These are phyloP conservation scores for Aspergillus sp. DNA, from an alignment of 2,329 filamentous ascomycete species.

Conservation along the genomic window DNA sequence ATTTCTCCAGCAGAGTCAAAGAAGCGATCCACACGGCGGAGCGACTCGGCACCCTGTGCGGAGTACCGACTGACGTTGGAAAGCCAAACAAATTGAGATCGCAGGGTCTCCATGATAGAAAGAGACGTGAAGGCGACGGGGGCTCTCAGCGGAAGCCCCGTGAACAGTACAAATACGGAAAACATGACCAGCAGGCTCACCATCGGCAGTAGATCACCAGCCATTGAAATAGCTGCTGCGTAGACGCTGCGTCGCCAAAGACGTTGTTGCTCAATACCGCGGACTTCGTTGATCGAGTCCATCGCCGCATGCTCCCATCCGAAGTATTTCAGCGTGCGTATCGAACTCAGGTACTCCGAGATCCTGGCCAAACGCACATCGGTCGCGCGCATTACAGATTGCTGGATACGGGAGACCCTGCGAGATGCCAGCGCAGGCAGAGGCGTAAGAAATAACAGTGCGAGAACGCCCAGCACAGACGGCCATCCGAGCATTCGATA, in stretches of 20 bases:
- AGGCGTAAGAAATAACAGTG: slow-evolving; percentile 51
- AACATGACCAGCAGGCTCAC: slow-evolving; percentile 56
- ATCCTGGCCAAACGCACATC: slow-evolving; percentile 58
- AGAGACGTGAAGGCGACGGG: slow-evolving; percentile 60
- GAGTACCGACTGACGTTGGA: slow-evolving; percentile 46
- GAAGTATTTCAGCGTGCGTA: slow-evolving; percentile 61
- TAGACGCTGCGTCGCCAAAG: slow-evolving; percentile 56
- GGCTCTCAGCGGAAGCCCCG: slow-evolving; percentile 51
- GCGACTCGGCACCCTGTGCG: slow-evolving; percentile 48
- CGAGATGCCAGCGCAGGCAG: slow-evolving; percentile 52
- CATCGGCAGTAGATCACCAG: slow-evolving; percentile 54
- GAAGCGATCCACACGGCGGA: slow-evolving; percentile 56
- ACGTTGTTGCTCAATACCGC: slow-evolving; percentile 53
- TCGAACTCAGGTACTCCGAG: slow-evolving; percentile 58
- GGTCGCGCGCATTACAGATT: slow-evolving; percentile 55
- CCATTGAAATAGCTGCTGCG: slow-evolving; percentile 41
- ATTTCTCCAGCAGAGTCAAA: slow-evolving; percentile 53
- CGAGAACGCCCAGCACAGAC: slow-evolving; percentile 52
- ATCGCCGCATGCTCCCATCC: slow-evolving; percentile 58
- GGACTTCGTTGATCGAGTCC: slow-evolving; percentile 51
- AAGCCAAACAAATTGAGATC: slow-evolving; percentile 53
- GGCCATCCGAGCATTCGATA: slow-evolving; percentile 59
- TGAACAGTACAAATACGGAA: slow-evolving; percentile 50
- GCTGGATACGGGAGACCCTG: slow-evolving; percentile 52
- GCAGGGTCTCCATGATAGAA: slow-evolving; percentile 53